Base-by-base conservation (phyloP, 768 basidiomycete species). In the Tephrocybe rancida region DNA sequence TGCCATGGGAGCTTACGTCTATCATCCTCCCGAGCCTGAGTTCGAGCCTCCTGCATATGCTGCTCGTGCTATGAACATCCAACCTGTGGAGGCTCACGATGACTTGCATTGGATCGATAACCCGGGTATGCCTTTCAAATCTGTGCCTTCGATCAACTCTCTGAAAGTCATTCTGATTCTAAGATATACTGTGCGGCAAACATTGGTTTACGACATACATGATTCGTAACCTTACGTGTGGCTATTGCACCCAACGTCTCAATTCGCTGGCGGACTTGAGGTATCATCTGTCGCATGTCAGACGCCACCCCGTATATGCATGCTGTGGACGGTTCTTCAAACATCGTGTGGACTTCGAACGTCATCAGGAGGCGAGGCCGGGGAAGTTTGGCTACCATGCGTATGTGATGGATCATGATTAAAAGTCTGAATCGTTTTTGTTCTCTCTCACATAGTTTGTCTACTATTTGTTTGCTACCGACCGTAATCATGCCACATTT, bases 281-380 rank as follows among this genome's bases (percentile, higher is more conserved):
- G 37, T 60, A 64, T 47, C 67, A 64, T 53, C 52, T 66, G 24
- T 37, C 46, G 32, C 61, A 57, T 48, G 61, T 64, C 9, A 55
- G 55, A 30, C 56, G 50, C 30, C 67, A 68, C 56, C 46, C 59
- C 3, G 64, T 65, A 16, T 65, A 59, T 35, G 57, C 64, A 3
- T 68, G 67, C 37, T 65, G 64, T 44, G 66, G 66, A 18, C 45
- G 61, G 39, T 65, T 68, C 45, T 65, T 68, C 57, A 51, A 48
- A n/a, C 59, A 57, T 9, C 47, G 42, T 19, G 26, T 53, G 16
- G 62, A 66, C 52, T 64, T 56, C 39, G 57, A 65, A n/a, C 50
- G 61, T 32, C 64, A 67, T 61, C 44, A 39, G 16, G 44, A 39
- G 3, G 34, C 54, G 11, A 5, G 13, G 8, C 29, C 30, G 5